phyloP scores from a whole-genome alignment of 2,329 filamentous ascomycete genomes.

The Delphinella strobiligena region DNA sequence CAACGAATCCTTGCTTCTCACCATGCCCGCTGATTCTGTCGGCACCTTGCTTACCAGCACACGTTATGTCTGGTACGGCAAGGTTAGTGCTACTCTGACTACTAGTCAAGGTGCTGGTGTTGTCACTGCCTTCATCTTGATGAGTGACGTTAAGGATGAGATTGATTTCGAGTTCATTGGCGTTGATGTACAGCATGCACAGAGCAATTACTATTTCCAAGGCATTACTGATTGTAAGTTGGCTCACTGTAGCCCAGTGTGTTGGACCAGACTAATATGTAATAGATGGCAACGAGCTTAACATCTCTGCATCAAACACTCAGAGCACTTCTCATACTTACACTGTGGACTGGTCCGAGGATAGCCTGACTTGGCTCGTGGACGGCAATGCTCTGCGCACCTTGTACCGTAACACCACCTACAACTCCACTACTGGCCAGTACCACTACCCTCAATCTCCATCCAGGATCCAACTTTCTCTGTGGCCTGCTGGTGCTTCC shows the following conservation, averaged over 20 bases:
- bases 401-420: slow-evolving; percentile 66
- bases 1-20: slow-evolving; percentile 59
- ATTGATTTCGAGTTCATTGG: slow-evolving; percentile 96
- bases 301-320: slow-evolving; percentile 59
- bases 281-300: slow-evolving; percentile 61
- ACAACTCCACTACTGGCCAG: slow-evolving; percentile 69
- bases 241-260: neutral
- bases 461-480: slow-evolving; percentile 77
- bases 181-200: slow-evolving; percentile 59
- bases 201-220: slow-evolving; percentile 97
- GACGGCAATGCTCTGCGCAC: slow-evolving; percentile 69
- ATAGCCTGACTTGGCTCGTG: slow-evolving; percentile 73
- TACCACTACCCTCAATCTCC: slow-evolving; percentile 90
- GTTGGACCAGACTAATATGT: slow-evolving; percentile 11
- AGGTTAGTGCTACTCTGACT: slow-evolving; percentile 73
- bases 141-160: slow-evolving; percentile 94
- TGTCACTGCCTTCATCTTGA: slow-evolving; percentile 91
- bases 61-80: slow-evolving; percentile 94
- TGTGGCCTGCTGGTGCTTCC: slow-evolving; percentile 83
- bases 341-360: slow-evolving; percentile 85
- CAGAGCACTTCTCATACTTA: slow-evolving; percentile 76
- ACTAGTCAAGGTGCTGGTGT: slow-evolving; percentile 77
- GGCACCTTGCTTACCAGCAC: slow-evolving; percentile 80
- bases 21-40: slow-evolving; percentile 75
- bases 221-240: slow-evolving; percentile 78